Percentiles rank a stretch among this genome's conserved stretches.
Conservation (phyloP, 441 rosid genomes). For the Populus hybrid region DNA sequence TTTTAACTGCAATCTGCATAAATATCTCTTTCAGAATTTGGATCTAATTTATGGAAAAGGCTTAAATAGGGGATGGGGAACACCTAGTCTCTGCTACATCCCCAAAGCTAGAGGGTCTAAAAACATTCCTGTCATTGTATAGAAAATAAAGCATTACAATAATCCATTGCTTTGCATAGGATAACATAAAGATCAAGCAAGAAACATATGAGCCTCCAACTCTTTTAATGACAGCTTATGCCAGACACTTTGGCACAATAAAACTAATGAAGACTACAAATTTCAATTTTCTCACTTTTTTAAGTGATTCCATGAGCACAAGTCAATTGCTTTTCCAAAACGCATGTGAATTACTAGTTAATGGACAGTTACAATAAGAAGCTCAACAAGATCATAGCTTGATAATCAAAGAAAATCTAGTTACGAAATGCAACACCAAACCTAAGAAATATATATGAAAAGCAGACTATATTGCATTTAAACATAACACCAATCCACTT, state of each 20-base stretch:
- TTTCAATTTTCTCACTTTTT: no score
- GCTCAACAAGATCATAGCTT: neutral
- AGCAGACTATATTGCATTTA: neutral
- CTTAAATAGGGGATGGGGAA: neutral
- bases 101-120: neutral
- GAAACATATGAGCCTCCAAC: neutral
- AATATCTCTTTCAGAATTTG: conserved; percentile 9
- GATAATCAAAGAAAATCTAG: neutral
- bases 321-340: no score
- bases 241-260: neutral
- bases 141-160: neutral
- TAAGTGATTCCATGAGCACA: neutral
- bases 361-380: neutral
- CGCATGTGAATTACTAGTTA: neutral
- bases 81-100: neutral
- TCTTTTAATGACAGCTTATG: neutral
- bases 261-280: neutral
- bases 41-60: neutral
- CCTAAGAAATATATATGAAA: neutral
- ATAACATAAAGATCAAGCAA: neutral
- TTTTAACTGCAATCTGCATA: conserved; percentile 91
- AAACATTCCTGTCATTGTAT: neutral
- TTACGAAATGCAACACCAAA: neutral
- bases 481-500: neutral
- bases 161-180: neutral